phyloP scores from a whole-genome alignment of 2,329 filamentous ascomycete genomes.

The Harringtonia lauricola region DNA sequence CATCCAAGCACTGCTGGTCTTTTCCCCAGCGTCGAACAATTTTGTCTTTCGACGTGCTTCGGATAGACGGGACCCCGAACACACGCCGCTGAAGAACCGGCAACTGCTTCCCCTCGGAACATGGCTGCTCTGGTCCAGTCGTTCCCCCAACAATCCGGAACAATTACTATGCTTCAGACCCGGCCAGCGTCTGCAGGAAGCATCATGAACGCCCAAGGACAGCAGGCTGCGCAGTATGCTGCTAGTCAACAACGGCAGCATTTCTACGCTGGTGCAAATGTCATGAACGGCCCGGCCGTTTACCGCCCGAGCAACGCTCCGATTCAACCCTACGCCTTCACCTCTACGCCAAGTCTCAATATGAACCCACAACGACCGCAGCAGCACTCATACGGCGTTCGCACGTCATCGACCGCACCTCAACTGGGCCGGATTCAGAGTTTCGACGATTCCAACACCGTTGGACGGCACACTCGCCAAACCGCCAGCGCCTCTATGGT shows the following conservation, averaged over 20 bases:
- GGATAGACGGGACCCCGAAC: too few relatives aligned
- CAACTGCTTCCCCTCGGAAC: constrained; percentile 22
- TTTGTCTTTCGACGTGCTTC: too few relatives aligned
- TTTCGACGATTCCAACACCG: constrained; percentile 16
- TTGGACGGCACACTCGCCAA: constrained; percentile 16
- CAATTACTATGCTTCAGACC: constrained; percentile 66
- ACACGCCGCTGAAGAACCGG: too few relatives aligned
- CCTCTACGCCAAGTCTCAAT: constrained; percentile 54
- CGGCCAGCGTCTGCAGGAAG: constrained; percentile 54
- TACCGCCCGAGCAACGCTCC: constrained; percentile 48
- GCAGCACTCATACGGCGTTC: constrained; percentile 18
- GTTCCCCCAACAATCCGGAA: constrained; percentile 63
- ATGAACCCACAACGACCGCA: constrained; percentile 34
- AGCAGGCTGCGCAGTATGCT: constrained; percentile 39
- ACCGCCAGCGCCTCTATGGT: constrained; percentile 26
- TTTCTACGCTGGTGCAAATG: constrained; percentile 39
- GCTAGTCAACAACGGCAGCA: constrained; percentile 35
- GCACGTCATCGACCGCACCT: constrained; percentile 37
- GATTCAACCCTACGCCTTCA: constrained; percentile 69
- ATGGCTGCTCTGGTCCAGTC: constrained; percentile 83
- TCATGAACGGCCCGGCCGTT: constrained; percentile 26
- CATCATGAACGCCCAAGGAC: constrained; percentile 39
- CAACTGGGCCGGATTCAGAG: constrained; percentile 28
- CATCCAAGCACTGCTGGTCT: too few relatives aligned
- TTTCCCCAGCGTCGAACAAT: too few relatives aligned